Conservation (phyloP, 345 rosid species). For the Mallotus nudiflorus region DNA sequence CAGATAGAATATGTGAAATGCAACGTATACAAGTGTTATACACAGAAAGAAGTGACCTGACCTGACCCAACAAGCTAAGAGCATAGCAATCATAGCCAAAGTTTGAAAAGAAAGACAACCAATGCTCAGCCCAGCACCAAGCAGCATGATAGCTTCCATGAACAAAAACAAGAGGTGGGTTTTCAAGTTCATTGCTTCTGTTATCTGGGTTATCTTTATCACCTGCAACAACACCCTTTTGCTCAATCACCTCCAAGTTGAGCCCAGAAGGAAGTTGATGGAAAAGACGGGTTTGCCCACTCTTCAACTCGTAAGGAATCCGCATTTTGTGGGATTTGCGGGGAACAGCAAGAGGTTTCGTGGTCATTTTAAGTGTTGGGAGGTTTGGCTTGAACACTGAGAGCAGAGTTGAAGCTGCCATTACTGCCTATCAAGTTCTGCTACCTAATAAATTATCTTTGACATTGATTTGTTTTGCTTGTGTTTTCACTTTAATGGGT, state of each 20-base stretch:
- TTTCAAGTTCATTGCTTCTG: constrained; percentile 17
- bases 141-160: constrained; percentile 98
- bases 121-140: constrained; percentile 96
- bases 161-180: constrained; percentile 73
- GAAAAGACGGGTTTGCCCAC: constrained; percentile 64
- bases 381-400: constrained; percentile 16
- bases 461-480: too few relatives aligned
- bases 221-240: too few relatives aligned
- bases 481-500: too few relatives aligned
- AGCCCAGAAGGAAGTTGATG: constrained; percentile 82
- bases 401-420: constrained; percentile 42
- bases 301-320: constrained; percentile 55
- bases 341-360: constrained; percentile 39
- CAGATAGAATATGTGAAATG: background rate
- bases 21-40: background rate
- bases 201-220: constrained; percentile 6
- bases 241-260: constrained; percentile 78
- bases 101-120: constrained; percentile 82
- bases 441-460: too few relatives aligned
- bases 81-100: constrained; percentile 84
- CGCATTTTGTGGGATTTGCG: constrained; percentile 24
- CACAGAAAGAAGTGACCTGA: constrained; percentile 30
- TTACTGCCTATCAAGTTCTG: constrained; percentile 7
- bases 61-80: constrained; percentile 77
- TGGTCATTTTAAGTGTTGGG: constrained; percentile 19